Conservation (phyloP, 305 asterid species). For the Fraxinus velutina region DNA sequence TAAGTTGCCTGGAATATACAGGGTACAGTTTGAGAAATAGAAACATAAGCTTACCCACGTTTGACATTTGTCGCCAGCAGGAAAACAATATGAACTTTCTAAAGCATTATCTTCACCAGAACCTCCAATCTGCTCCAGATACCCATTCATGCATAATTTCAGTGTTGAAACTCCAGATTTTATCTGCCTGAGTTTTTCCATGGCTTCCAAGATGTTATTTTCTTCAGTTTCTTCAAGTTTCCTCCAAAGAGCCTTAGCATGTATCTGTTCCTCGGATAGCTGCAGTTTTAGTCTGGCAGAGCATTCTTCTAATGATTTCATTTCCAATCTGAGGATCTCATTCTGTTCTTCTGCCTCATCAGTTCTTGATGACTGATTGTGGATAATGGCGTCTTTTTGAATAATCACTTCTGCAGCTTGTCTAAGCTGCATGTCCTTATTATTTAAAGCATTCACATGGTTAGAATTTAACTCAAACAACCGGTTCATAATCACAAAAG, state of each 20-base stretch:
- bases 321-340: conserved; percentile 47
- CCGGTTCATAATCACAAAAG: conserved; percentile 69
- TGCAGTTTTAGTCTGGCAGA: conserved; percentile 41
- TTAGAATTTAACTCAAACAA: conserved; percentile 59
- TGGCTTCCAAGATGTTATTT: conserved; percentile 45
- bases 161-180: conserved; percentile 59
- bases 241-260: conserved; percentile 34
- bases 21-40: conserved; percentile 20
- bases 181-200: conserved; percentile 58
- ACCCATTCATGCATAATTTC: conserved; percentile 49
- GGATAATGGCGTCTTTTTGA: conserved; percentile 39
- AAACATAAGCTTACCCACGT: conserved; percentile 45
- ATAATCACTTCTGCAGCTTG: conserved; percentile 41
- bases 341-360: conserved; percentile 43
- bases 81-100: conserved; percentile 25
- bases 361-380: conserved; percentile 39
- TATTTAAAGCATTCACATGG: conserved; percentile 39
- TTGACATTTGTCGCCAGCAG: conserved; percentile 32
- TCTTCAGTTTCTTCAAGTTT: conserved; percentile 54
- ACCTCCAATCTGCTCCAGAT: conserved; percentile 36
- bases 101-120: conserved; percentile 25
- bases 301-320: conserved; percentile 42
- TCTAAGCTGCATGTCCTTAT: conserved; percentile 42
- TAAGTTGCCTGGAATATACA: conserved; percentile 14
- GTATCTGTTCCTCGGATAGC: conserved; percentile 46